Evolutionary conservation across 1,284 basidiomycete genomes (phyloP).

Genomic region (Leucoagaricus sp.): DNA sequence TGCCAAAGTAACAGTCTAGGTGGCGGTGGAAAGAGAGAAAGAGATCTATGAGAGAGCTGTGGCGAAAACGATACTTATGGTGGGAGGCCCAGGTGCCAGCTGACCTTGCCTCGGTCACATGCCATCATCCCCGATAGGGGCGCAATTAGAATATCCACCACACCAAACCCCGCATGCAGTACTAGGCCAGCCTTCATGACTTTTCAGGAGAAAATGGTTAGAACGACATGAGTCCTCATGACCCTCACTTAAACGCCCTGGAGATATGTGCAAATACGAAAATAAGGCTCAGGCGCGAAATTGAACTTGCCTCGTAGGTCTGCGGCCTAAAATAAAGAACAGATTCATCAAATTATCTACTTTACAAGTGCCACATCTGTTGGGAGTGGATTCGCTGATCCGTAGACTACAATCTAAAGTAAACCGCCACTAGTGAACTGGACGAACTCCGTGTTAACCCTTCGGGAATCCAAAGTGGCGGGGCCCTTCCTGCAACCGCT

Average conservation of each 20-base stretch:
- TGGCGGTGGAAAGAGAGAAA: slow-evolving; percentile 14
- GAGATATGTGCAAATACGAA: too few species aligned
- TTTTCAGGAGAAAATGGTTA: too few species aligned
- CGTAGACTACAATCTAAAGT: not conserved
- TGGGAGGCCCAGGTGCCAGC: slow-evolving; percentile 14
- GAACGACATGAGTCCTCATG: too few species aligned
- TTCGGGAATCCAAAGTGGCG: not conserved
- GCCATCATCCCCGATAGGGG: slow-evolving; percentile 5
- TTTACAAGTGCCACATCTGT: not conserved
- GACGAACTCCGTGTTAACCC: not conserved
- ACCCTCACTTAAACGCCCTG: too few species aligned
- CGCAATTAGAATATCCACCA: not conserved
- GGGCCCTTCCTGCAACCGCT: too few species aligned
- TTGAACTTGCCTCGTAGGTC: too few species aligned
- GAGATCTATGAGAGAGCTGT: slow-evolving; percentile 13
- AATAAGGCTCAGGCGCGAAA: too few species aligned
- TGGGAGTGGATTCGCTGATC: not conserved
- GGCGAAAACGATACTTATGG: slow-evolving; percentile 7
- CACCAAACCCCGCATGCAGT: not conserved
- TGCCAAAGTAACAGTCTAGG: slow-evolving; percentile 6
- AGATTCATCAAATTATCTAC: not conserved
- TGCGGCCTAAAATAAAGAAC: too few species aligned
- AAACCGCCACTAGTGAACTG: not conserved
- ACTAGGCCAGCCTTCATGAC: not conserved
- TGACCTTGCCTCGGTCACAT: slow-evolving; percentile 16